These are phyloP conservation scores for Elongisporangium undulatum DNA, from an alignment of 352 stramenopile species.

Conservation along the genomic window DNA sequence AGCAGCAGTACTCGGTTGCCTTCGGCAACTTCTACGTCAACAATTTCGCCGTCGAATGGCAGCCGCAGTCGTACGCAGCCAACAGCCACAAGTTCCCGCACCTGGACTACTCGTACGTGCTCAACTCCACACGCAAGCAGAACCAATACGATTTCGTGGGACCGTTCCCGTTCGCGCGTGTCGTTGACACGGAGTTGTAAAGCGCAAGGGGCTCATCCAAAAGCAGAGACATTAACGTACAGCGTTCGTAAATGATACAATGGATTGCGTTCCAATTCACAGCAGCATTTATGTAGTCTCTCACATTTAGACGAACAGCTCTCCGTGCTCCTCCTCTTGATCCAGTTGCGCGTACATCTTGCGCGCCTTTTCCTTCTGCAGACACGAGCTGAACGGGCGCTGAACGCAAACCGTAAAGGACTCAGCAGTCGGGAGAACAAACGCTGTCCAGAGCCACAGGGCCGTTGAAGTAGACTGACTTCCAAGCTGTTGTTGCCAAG, in stretches of 20 bases:
- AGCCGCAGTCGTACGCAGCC: constrained; percentile 55
- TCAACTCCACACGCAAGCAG: constrained; percentile 58
- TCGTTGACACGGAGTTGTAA: constrained; percentile 34
- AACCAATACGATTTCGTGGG: constrained; percentile 61
- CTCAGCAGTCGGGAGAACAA: constrained; percentile 17
- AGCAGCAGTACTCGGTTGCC: constrained; percentile 43
- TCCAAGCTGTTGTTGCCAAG: constrained; percentile 29
- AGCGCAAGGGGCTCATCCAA: background rate
- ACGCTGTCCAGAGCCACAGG: constrained; percentile 21
- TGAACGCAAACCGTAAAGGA: constrained; percentile 26
- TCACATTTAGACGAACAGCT: constrained; percentile 1
- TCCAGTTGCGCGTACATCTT: constrained; percentile 26
- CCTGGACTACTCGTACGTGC: constrained; percentile 58
- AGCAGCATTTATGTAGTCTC: background rate
- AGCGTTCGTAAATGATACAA: background rate
- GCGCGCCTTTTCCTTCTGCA: constrained; percentile 21
- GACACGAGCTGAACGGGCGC: constrained; percentile 28
- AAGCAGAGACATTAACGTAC: too few relatives aligned
- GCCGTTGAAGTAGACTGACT: constrained; percentile 14
- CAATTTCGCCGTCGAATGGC: constrained; percentile 65
- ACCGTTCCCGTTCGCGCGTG: constrained; percentile 59
- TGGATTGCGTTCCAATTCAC: constrained; percentile 5
- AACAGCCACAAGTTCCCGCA: constrained; percentile 43
- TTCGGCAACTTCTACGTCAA: constrained; percentile 73
- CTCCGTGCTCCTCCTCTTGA: constrained; percentile 30